Evolutionary conservation across 495 filamentous ascomycete species (phyloP).

Genomic region (Lasiosphaeria ovina): DNA sequence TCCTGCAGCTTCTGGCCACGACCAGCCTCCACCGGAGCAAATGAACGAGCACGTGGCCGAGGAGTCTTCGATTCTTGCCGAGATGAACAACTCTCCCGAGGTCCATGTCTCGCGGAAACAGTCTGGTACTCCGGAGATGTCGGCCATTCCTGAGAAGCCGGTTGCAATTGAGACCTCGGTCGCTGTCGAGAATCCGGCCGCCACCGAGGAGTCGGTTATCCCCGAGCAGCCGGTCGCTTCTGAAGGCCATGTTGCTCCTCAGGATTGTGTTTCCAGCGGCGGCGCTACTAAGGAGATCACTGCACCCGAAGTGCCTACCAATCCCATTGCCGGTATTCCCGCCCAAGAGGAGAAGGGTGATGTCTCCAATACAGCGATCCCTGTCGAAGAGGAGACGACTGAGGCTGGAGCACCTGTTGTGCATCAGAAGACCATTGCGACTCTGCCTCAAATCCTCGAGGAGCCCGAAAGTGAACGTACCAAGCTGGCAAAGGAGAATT

Average conservation of each 20-base stretch:
- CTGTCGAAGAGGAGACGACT: too few species aligned
- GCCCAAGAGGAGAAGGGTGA: neutral
- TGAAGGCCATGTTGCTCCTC: too few species aligned
- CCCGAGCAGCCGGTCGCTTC: neutral
- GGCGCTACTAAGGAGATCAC: too few species aligned
- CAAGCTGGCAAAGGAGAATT: too few species aligned
- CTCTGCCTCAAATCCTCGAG: too few species aligned
- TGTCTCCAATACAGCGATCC: neutral
- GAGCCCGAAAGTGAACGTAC: too few species aligned
- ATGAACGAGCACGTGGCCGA: neutral
- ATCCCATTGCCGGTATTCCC: too few species aligned
- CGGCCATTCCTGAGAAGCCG: neutral
- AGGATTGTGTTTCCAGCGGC: too few species aligned
- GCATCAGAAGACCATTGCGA: too few species aligned
- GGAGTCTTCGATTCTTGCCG: neutral
- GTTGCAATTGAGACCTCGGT: neutral
- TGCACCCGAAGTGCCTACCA: too few species aligned
- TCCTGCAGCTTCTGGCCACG: neutral
- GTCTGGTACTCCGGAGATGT: neutral
- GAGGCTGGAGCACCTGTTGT: too few species aligned
- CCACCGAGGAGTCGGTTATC: neutral
- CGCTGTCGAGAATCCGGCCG: neutral
- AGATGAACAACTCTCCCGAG: neutral
- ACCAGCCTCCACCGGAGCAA: neutral
- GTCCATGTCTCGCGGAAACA: neutral